Percentiles rank a stretch among this genome's conserved stretches.
These are phyloP conservation scores for Russula dissimulans DNA, from an alignment of 768 basidiomycete species.

Conservation along the genomic window DNA sequence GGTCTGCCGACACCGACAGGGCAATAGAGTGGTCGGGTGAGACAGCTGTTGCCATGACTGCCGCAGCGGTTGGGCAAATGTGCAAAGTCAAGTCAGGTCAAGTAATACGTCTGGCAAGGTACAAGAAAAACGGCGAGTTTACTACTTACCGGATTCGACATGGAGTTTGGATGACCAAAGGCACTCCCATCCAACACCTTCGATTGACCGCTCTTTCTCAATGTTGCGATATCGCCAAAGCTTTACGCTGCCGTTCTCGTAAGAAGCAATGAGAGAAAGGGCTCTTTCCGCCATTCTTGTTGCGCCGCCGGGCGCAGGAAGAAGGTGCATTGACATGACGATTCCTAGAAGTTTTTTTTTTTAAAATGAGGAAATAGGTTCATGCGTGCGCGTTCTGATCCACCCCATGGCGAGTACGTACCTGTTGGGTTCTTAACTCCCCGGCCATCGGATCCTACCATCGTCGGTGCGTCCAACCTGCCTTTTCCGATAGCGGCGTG, in stretches of 20 bases:
- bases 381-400: neutral
- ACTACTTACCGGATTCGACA: conserved; percentile 55
- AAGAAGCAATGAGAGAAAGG: conserved; percentile 62
- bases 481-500: conserved; percentile 80
- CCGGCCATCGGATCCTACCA: conserved; percentile 35
- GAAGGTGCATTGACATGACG: conserved; percentile 82
- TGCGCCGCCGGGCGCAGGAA: conserved; percentile 17
- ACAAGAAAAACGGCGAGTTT: neutral
- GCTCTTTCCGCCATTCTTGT: conserved; percentile 20
- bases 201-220: conserved; percentile 43
- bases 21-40: conserved; percentile 50
- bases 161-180: conserved; percentile 62
- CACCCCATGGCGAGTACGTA: conserved; percentile 18
- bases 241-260: conserved; percentile 83
- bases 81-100: neutral
- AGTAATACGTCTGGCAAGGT: neutral
- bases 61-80: neutral
- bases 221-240: conserved; percentile 43
- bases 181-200: conserved; percentile 65
- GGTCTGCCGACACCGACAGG: conserved; percentile 79
- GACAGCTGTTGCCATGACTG: conserved; percentile 84
- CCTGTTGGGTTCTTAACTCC: conserved; percentile 48
- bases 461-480: conserved; percentile 22
- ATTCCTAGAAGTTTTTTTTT: conserved; percentile 43
- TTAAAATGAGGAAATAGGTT: neutral